phyloP scores from a whole-genome alignment of 108 stramenopile species.

The Skeletonema grethae region DNA sequence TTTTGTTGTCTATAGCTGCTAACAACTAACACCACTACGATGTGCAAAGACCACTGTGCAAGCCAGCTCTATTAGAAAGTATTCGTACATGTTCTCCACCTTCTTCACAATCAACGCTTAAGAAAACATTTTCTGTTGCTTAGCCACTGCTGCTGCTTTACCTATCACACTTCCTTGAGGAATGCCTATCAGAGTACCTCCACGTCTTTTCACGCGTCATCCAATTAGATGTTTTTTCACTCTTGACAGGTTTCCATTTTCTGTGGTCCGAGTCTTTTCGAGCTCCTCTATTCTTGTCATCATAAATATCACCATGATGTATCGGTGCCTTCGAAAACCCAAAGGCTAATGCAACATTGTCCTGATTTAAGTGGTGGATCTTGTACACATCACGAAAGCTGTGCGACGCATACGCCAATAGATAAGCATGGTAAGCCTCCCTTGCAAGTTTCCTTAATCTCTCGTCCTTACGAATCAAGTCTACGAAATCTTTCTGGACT shows the following conservation, averaged over 20 bases:
- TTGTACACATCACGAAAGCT: conserved; percentile 44
- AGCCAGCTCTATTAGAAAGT: neutral
- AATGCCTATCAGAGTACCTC: conserved; percentile 30
- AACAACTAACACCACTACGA: no score
- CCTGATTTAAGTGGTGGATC: conserved; percentile 22
- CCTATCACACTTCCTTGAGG: conserved; percentile 5
- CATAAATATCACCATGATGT: neutral
- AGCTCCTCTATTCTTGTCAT: neutral
- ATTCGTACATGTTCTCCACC: neutral
- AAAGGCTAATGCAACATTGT: conserved; percentile 33
- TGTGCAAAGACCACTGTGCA: neutral
- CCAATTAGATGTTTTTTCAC: conserved; percentile 14
- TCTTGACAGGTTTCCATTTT: conserved; percentile 22
- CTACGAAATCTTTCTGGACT: conserved; percentile 22
- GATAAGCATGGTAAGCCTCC: conserved; percentile 36
- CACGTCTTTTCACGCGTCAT: conserved; percentile 34
- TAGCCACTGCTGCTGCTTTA: neutral
- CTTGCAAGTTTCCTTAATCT: conserved; percentile 12
- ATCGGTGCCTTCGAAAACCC: conserved; percentile 29
- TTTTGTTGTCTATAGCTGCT: no score
- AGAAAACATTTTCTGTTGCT: neutral
- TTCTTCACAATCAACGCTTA: neutral
- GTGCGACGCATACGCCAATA: conserved; percentile 31
- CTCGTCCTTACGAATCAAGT: conserved; percentile 23
- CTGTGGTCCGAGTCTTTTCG: neutral